Percentiles rank a stretch among this genome's conserved stretches.
These are phyloP conservation scores for Magnolia sinica DNA, from an alignment of 164 flowering plant species.

Conservation along the genomic window DNA sequence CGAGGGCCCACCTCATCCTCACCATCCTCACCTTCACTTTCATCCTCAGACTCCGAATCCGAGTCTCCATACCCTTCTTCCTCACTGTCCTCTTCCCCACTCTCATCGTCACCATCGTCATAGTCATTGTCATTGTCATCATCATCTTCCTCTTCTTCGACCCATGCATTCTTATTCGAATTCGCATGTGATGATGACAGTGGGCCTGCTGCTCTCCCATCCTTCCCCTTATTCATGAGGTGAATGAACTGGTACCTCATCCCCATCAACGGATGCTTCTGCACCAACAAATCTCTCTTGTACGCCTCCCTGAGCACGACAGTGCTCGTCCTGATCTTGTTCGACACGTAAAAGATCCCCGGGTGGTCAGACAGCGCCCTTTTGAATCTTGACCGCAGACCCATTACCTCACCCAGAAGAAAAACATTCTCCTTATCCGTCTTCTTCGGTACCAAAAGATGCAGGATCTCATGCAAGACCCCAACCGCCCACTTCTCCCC, in stretches of 20 bases:
- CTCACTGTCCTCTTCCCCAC: slow-evolving; percentile 19
- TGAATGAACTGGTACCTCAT: slow-evolving; percentile 67
- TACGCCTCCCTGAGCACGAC: slow-evolving; percentile 81
- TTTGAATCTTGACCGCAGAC: slow-evolving; percentile 69
- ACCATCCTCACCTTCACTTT: not conserved
- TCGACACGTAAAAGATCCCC: slow-evolving; percentile 81
- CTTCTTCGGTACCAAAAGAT: slow-evolving; percentile 73
- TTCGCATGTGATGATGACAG: not conserved
- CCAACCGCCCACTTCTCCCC: slow-evolving; percentile 85
- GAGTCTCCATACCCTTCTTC: slow-evolving; percentile 6
- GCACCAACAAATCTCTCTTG: slow-evolving; percentile 63
- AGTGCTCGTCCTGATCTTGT: slow-evolving; percentile 68
- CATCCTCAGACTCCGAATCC: slow-evolving; percentile 13
- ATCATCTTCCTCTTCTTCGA: slow-evolving; percentile 24
- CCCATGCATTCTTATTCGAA: not conserved
- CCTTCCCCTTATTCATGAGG: slow-evolving; percentile 61
- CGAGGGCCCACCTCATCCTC: slow-evolving; percentile 10
- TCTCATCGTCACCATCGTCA: slow-evolving; percentile 13
- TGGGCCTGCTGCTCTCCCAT: slow-evolving; percentile 17
- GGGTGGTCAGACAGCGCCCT: slow-evolving; percentile 70
- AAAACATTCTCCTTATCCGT: slow-evolving; percentile 58
- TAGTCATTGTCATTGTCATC: slow-evolving; percentile 31
- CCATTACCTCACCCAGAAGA: slow-evolving; percentile 61
- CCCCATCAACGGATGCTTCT: slow-evolving; percentile 66
- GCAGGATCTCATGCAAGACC: slow-evolving; percentile 73